These are phyloP conservation scores for Mucor velutinosus DNA, from an alignment of 371 early-diverging fungal species.

Conservation along the genomic window DNA sequence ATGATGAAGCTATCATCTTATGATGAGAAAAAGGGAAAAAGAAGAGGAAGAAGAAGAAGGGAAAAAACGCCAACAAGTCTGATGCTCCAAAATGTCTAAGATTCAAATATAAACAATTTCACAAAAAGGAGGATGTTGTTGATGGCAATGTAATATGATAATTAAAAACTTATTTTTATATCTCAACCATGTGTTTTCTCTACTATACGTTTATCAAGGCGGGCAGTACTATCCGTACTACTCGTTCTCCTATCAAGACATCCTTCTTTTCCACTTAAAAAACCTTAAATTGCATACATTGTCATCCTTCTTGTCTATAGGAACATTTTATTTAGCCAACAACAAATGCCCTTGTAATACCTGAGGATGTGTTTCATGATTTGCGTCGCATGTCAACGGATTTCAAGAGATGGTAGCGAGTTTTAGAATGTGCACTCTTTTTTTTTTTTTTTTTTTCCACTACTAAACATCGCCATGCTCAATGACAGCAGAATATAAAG, in stretches of 20 bases:
- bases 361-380: slow-evolving; percentile 5
- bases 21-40: slow-evolving; percentile 3
- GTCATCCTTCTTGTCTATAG: not conserved
- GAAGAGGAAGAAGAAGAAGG: slow-evolving; percentile 6
- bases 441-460: too few species aligned
- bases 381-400: not conserved
- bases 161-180: not conserved
- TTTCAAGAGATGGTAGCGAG: too few species aligned
- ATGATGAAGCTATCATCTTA: slow-evolving; percentile 13
- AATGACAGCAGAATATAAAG: not conserved
- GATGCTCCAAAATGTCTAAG: not conserved
- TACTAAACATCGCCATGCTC: not conserved
- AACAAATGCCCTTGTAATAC: not conserved
- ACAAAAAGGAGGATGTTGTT: not conserved
- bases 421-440: too few species aligned
- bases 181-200: not conserved
- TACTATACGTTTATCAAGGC: not conserved
- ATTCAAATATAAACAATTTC: not conserved
- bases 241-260: not conserved
- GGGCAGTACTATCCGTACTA: not conserved
- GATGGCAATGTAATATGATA: not conserved
- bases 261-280: not conserved
- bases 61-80: slow-evolving; percentile 8
- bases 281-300: not conserved
- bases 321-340: not conserved